Evolutionary conservation across 2,329 filamentous ascomycete genomes (phyloP).

Genomic region (Pseudogymnoascus destructans): DNA sequence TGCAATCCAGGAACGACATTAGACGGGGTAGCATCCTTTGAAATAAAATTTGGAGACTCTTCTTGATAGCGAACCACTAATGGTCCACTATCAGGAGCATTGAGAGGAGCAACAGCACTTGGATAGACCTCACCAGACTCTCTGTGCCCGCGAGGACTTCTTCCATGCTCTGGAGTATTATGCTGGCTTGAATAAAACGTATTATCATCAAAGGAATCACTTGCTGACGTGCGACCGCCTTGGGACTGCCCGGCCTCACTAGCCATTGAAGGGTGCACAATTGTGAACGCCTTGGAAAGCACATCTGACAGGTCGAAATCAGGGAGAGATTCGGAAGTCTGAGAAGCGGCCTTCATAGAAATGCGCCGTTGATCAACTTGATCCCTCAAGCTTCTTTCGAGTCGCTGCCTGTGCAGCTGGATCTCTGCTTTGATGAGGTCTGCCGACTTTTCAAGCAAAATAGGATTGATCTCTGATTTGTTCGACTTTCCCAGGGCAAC

Average conservation of each 20-base stretch:
- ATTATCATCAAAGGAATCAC: conserved; percentile 82
- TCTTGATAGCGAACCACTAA: conserved; percentile 14
- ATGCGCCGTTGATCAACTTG: conserved; percentile 54
- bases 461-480: conserved; percentile 62
- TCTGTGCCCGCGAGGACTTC: conserved; percentile 26
- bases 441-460: conserved; percentile 76
- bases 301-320: conserved; percentile 63
- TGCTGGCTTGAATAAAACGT: conserved; percentile 93
- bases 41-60: conserved; percentile 18
- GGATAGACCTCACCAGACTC: conserved; percentile 18
- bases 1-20: conserved; percentile 12
- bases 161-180: conserved; percentile 53
- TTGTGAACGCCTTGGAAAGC: conserved; percentile 53
- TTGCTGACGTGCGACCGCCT: conserved; percentile 48
- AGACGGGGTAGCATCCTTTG: conserved; percentile 22
- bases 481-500: conserved; percentile 28
- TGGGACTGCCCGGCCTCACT: conserved; percentile 42
- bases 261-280: conserved; percentile 52
- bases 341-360: conserved; percentile 31
- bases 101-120: conserved; percentile 17
- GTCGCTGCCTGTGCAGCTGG: conserved; percentile 62
- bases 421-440: conserved; percentile 72
- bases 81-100: conserved; percentile 7
- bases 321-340: conserved; percentile 38
- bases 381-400: conserved; percentile 67